Evolutionary conservation across 371 early-diverging fungal genomes (phyloP).

Genomic region (Mortierella sp.): DNA sequence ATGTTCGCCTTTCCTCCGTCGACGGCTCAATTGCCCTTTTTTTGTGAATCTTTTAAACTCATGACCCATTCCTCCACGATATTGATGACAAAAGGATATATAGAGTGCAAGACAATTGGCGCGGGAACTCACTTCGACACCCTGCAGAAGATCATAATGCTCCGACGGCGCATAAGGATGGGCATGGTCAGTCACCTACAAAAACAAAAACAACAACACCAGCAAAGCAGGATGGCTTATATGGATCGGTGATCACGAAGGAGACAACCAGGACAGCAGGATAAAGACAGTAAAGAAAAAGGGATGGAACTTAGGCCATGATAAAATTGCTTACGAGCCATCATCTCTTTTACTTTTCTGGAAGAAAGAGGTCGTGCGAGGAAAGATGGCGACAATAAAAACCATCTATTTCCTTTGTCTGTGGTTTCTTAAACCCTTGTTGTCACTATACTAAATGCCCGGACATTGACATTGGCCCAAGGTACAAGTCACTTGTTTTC

Average conservation of each 20-base stretch:
- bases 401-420: not conserved
- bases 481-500: too few species aligned
- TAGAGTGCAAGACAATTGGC: not conserved
- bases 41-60: not conserved
- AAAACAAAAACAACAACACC: not conserved
- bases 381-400: not conserved
- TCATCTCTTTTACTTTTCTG: not conserved
- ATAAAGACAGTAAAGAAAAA: not conserved
- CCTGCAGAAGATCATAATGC: conserved; percentile 1
- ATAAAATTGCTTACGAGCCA: not conserved
- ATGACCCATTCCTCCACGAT: not conserved
- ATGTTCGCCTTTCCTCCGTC: not conserved
- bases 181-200: not conserved
- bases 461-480: too few species aligned
- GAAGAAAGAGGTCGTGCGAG: not conserved
- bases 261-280: not conserved
- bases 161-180: not conserved
- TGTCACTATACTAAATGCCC: too few species aligned
- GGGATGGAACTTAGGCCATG: not conserved
- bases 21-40: not conserved
- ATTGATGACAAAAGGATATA: not conserved
- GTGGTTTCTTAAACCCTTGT: too few species aligned
- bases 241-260: not conserved
- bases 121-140: not conserved
- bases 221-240: not conserved